Conservation (phyloP, 2,329 filamentous ascomycete genomes). For the Tympanopsis confertula region DNA sequence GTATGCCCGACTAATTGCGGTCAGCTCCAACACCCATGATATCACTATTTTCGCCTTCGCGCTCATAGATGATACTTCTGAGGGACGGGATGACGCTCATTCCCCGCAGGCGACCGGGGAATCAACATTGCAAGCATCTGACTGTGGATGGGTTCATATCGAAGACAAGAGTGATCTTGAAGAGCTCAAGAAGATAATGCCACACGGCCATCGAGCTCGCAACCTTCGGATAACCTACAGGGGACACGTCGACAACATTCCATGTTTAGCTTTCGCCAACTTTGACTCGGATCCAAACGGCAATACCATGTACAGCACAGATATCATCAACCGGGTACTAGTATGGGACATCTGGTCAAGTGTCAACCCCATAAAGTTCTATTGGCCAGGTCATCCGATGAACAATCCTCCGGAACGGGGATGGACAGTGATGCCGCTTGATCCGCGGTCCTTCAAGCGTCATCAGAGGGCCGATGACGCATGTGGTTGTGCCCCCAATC, state of each 20-base stretch:
- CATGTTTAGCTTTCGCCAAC: constrained; percentile 45
- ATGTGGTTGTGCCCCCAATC: constrained; percentile 20
- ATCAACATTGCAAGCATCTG: too few relatives aligned
- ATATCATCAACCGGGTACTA: constrained; percentile 35
- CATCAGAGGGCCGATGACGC: constrained; percentile 20
- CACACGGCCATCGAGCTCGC: constrained; percentile 13
- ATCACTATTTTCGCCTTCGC: constrained; percentile 40
- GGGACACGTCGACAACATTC: constrained; percentile 38
- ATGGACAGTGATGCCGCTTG: constrained; percentile 31
- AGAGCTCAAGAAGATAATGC: background rate
- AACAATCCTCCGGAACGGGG: constrained; percentile 15
- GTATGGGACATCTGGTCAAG: constrained; percentile 35
- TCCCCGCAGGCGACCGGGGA: too few relatives aligned
- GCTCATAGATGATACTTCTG: background rate
- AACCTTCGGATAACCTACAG: constrained; percentile 27
- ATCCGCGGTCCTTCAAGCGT: constrained; percentile 25
- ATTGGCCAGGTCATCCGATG: constrained; percentile 12
- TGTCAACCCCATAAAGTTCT: constrained; percentile 11
- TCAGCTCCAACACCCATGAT: constrained; percentile 61
- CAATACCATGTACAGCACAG: constrained; percentile 42
- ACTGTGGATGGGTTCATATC: background rate
- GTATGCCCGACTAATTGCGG: constrained; percentile 72
- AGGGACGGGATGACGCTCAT: background rate
- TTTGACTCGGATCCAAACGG: constrained; percentile 39
- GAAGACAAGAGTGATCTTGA: background rate